phyloP scores from a whole-genome alignment of 2,329 filamentous ascomycete genomes.

The Botrytis byssoidea region DNA sequence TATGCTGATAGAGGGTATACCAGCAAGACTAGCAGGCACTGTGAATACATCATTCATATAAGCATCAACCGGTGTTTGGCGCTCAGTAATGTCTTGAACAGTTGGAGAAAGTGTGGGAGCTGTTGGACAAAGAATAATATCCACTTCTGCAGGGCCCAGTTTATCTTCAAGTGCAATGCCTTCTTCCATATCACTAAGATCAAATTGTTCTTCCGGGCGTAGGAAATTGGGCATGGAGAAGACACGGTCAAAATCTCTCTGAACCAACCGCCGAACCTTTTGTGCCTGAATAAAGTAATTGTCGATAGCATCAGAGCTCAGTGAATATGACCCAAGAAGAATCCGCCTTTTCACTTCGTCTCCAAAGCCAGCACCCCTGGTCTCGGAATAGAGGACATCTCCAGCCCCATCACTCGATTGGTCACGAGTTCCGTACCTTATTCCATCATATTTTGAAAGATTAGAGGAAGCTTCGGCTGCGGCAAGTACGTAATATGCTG shows the following conservation, averaged over 20 bases:
- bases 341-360: constrained; percentile 84
- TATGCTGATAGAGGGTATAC: constrained; percentile 83
- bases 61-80: constrained; percentile 60
- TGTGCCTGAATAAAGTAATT: constrained; percentile 98
- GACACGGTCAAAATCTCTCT: constrained; percentile 79
- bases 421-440: constrained; percentile 69
- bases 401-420: constrained; percentile 52
- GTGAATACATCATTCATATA: constrained; percentile 97
- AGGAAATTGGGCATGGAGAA: constrained; percentile 73
- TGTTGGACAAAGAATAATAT: constrained; percentile 85
- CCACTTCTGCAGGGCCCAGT: constrained; percentile 63
- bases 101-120: constrained; percentile 73
- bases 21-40: constrained; percentile 89
- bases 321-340: constrained; percentile 81
- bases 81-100: constrained; percentile 54
- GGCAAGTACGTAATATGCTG: constrained; percentile 93
- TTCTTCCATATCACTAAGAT: constrained; percentile 60
- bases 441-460: constrained; percentile 92
- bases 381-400: constrained; percentile 71
- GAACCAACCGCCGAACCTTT: constrained; percentile 77
- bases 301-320: constrained; percentile 87
- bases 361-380: constrained; percentile 74
- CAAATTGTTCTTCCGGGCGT: constrained; percentile 51
- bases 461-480: constrained; percentile 96
- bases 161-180: constrained; percentile 53